These are phyloP conservation scores for Zygosaccharomyces rouxii DNA, from an alignment of 805 yeast species.

Conservation along the genomic window DNA sequence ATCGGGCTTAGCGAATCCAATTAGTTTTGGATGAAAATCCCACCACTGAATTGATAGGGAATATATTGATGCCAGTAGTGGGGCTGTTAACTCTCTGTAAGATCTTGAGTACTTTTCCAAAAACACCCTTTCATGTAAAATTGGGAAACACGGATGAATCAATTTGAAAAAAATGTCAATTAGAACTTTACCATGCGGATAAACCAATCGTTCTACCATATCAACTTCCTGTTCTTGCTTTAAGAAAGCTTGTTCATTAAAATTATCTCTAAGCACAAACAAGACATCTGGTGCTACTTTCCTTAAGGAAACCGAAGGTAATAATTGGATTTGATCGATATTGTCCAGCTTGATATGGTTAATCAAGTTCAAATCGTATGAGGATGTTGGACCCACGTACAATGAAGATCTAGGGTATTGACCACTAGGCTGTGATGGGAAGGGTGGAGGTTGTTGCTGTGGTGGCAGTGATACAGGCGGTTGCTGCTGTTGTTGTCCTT, in stretches of 20 bases:
- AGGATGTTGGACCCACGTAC: conserved; percentile 82
- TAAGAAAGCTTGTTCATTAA: conserved; percentile 61
- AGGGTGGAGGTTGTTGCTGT: conserved; percentile 1
- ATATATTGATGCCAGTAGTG: conserved; percentile 85
- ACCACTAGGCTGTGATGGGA: conserved; percentile 26
- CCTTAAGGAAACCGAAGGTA: conserved; percentile 61
- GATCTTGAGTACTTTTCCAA: conserved; percentile 87
- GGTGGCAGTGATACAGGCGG: neutral
- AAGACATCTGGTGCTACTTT: conserved; percentile 74
- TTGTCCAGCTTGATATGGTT: conserved; percentile 61
- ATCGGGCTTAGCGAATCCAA: conserved; percentile 76
- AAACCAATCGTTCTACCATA: conserved; percentile 73
- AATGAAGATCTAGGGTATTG: conserved; percentile 90
- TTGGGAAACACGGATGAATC: conserved; percentile 88
- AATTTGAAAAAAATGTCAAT: conserved; percentile 78
- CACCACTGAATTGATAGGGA: conserved; percentile 89
- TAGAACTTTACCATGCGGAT: conserved; percentile 86
- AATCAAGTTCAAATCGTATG: conserved; percentile 68
- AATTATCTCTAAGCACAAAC: conserved; percentile 78
- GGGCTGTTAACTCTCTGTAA: conserved; percentile 87
- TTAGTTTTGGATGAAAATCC: conserved; percentile 67
- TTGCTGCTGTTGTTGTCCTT: conserved; percentile 1
- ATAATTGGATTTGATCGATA: conserved; percentile 75
- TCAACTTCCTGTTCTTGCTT: conserved; percentile 75
- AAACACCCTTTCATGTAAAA: conserved; percentile 85